Conservation (phyloP, 2,329 filamentous ascomycete species). For the Diplodia intermedia region DNA sequence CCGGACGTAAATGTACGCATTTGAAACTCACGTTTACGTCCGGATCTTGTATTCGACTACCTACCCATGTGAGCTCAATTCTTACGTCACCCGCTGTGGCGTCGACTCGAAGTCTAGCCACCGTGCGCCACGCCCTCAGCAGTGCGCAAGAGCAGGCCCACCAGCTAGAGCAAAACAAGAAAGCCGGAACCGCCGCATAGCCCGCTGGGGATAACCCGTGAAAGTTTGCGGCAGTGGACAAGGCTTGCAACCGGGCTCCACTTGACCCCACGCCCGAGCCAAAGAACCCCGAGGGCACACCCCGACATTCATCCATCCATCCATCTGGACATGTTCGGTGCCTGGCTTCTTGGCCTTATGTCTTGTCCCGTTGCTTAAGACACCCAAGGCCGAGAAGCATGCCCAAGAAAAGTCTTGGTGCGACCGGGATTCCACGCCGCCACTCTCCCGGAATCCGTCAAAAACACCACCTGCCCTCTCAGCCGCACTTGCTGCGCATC, state of each 20-base stretch:
- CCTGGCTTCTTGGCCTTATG: no score
- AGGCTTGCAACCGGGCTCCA: neutral
- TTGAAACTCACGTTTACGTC: no score
- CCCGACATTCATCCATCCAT: neutral
- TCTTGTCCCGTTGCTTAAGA: constrained; percentile 23
- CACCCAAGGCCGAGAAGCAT: constrained; percentile 17
- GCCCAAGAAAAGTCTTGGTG: constrained; percentile 25
- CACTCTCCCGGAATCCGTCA: no score
- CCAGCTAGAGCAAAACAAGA: constrained; percentile 23
- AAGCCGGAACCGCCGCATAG: constrained; percentile 23
- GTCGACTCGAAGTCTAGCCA: neutral
- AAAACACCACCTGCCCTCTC: constrained; percentile 5
- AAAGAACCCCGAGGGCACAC: constrained; percentile 18
- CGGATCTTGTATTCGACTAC: no score
- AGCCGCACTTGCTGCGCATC: constrained; percentile 24
- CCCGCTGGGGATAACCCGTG: constrained; percentile 16
- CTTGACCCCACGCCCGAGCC: constrained; percentile 2
- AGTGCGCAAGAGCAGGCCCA: neutral
- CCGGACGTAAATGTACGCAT: no score
- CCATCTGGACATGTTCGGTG: no score
- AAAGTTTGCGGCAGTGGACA: neutral
- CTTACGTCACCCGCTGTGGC: no score
- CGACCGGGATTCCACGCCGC: neutral
- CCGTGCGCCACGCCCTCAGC: constrained; percentile 6
- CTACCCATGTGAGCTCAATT: no score